A percentile compares a stretch with the other conserved stretches of the same genome.
These are phyloP conservation scores for Athelia psychrophila DNA, from an alignment of 1,284 basidiomycete genomes.

Conservation along the genomic window DNA sequence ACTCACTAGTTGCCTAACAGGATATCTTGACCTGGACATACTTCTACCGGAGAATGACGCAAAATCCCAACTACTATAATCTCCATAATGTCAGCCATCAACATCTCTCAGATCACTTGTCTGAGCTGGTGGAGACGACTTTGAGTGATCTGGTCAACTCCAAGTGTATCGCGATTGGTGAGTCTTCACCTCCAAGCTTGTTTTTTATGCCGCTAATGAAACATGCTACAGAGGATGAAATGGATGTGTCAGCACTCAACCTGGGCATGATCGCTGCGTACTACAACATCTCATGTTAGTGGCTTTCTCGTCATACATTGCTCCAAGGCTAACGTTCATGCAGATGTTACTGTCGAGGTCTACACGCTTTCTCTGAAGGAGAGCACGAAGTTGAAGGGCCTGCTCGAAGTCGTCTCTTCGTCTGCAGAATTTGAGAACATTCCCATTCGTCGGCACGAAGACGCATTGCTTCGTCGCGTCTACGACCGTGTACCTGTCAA, in stretches of 20 bases:
- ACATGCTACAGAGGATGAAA: conserved; percentile 71
- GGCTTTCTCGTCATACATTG: too few relatives aligned
- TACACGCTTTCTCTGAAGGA: conserved; percentile 96
- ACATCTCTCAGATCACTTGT: conserved; percentile 91
- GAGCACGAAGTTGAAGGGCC: conserved; percentile 95
- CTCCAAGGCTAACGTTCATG: conserved; percentile 4
- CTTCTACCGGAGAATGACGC: conserved; percentile 95
- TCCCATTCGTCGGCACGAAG: conserved; percentile 92
- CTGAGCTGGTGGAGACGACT: conserved; percentile 94
- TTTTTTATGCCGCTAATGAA: conserved; percentile 8
- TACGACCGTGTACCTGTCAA: conserved; percentile 99
- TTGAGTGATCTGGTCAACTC: conserved; percentile 89
- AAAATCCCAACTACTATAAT: conserved; percentile 96
- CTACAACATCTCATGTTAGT: conserved; percentile 85
- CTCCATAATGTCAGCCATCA: conserved; percentile 91
- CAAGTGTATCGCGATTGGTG: conserved; percentile 93
- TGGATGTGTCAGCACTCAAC: conserved; percentile 91
- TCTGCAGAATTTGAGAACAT: conserved; percentile 96
- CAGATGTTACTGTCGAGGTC: conserved; percentile 94
- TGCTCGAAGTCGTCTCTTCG: conserved; percentile 94
- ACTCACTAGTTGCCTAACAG: conserved; percentile 34
- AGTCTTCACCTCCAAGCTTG: conserved; percentile 19
- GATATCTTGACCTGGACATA: conserved; percentile 94
- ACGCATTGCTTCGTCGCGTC: conserved; percentile 76
- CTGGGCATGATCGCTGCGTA: conserved; percentile 96